Base-by-base conservation (phyloP, 768 basidiomycete species). In the Calocybe indica region DNA sequence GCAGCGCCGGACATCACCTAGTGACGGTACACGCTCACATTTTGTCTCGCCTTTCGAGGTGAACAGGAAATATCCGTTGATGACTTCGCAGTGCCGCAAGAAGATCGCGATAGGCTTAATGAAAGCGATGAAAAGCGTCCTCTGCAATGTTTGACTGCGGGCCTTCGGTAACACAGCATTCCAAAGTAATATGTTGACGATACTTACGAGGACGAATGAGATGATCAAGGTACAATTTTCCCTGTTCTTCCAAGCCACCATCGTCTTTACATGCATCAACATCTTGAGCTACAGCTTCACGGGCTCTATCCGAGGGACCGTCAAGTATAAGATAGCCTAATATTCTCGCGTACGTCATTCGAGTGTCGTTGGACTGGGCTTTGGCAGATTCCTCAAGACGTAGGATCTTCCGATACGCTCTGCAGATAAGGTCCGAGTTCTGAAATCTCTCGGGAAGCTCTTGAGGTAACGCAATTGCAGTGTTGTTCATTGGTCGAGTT, bases 301-400 rank as follows among this genome's bases (percentile, higher is more conserved):
- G 43, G 5, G 43, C 53, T 7, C 13, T 9, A 5, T 34, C 30
- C 8, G 46, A 37, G 3, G 53, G 53, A 31, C 48, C 45, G 34
- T 52, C 32, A 6, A 55, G n/a, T 13, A 52, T 44, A 35, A 55
- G 30, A 40, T 52, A 52, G 29, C 48, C 54, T 7, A 52, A 45
- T n/a, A 55, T 33, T 38, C 54, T 38, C 7, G 51, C 51, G 30
- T 32, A 41, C 28, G 37, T 52, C 22, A 22, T 22, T 22, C 22
- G 22, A 22, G 22, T 22, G 22, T 22, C 22, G 22, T 22, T 22
- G 22, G 22, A 22, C 22, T 22, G 22, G 22, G 22, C 22, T 22
- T 22, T 22, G 22, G 22, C 22, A 22, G 22, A 22, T 22, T 22
- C 22, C 22, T 22, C 22, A 22, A 22, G 22, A 22, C 4, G 22